A percentile compares a stretch with the other conserved stretches of the same genome.
phyloP scores from a whole-genome alignment of 202 grass and related monocot genomes.

The Brachypodium distachyon region DNA sequence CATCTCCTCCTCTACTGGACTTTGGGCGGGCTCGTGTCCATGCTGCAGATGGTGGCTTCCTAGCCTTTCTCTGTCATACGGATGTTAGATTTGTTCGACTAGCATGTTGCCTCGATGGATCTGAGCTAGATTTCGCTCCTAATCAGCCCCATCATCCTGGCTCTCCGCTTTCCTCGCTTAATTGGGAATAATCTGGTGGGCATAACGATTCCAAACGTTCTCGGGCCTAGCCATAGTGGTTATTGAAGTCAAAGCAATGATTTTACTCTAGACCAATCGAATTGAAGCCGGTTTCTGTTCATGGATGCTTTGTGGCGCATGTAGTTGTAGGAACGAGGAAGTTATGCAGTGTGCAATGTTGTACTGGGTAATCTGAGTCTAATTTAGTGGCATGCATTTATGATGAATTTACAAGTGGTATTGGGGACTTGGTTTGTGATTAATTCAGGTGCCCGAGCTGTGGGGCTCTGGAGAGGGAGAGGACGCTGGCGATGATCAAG shows the following conservation, averaged over 20 bases:
- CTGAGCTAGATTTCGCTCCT: not conserved
- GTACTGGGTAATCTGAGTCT: not conserved
- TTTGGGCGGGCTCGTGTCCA: not conserved
- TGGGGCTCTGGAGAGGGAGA: conserved; percentile 34
- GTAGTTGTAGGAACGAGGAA: not conserved
- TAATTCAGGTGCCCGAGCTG: conserved; percentile 36
- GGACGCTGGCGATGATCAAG: conserved; percentile 80
- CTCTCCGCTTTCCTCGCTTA: not conserved
- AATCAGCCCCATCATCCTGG: not conserved
- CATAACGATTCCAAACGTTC: not conserved
- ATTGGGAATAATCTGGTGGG: not conserved
- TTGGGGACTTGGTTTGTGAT: not conserved
- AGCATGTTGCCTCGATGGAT: not conserved
- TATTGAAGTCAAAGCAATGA: not conserved
- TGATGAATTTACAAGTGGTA: not conserved
- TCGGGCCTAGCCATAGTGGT: not conserved
- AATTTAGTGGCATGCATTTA: not conserved
- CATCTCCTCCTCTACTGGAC: not conserved
- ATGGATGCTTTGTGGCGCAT: not conserved
- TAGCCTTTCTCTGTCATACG: not conserved
- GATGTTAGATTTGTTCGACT: conserved; percentile 5
- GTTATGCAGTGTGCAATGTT: not conserved
- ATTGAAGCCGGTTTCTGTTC: not conserved
- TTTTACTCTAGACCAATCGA: not conserved
- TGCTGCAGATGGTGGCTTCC: not conserved